Evolutionary conservation across 441 rosid genomes (phyloP), one percentile per base, ranked within the genome.

Genomic region (Kokia cookei): DNA sequence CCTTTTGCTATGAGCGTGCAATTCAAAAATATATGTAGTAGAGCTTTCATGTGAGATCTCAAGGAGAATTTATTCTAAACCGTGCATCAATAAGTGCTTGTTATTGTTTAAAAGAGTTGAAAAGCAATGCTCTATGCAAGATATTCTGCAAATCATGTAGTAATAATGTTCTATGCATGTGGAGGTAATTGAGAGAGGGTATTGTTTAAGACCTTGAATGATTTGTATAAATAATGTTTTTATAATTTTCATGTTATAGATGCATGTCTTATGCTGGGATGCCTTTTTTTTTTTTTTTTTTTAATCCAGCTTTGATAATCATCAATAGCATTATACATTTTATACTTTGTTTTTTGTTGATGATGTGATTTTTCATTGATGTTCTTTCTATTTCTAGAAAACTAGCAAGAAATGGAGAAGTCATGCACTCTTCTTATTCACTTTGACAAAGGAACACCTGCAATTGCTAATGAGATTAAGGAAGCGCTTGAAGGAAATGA

Each of bases 401-500:
- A 69, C 77, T 27, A 45, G 63, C 47, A 76, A 65, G 75, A 55
- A 73, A 91, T 91, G 94, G 94, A 88, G 90, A 91, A 90, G 65
- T 88, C 97, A 3, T 88, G 90, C 74, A 81, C 84, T 67, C 45
- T 90, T 78, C 89, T 91, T 0, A 83, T 91, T 76, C 80, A 92
- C 82, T 85, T 90, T 53, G 97, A 92, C 84, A 90, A 87, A 82
- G 92, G 89, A 60, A 75, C 90, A 10, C 90, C 93, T 5, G 96
- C 97, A 35, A 75, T 85, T 15, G 97, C 95, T 0, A 92, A 85
- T 43, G 95, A 90, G 86, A 89, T 92, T 73, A 92, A 88, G 82
- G 97, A 89, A 76, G 89, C 94, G 35, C 97, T 90, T 11, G 94
- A 92, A 81, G 94, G 96, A 60, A 90, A 77, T 64, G 94, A 87